Evolutionary conservation across 345 rosid species (phyloP).

Genomic region (Heritiera littoralis): DNA sequence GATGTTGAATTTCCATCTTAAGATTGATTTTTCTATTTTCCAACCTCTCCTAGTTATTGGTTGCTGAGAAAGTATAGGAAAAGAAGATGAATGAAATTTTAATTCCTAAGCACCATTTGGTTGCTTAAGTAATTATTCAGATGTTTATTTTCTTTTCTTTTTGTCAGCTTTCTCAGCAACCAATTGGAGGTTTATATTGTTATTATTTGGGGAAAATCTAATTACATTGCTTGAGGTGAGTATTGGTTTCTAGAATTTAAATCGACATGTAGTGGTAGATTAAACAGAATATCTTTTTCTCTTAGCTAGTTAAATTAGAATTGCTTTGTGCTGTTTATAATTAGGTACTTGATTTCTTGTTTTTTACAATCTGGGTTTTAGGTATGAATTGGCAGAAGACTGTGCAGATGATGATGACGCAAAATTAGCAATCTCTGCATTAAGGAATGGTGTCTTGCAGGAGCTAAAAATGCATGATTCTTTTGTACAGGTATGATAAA

Average conservation of each 20-base stretch:
- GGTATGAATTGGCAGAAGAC: constrained; percentile 86
- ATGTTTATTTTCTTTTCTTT: constrained; percentile 18
- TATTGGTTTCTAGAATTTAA: constrained; percentile 16
- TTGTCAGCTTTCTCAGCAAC: constrained; percentile 28
- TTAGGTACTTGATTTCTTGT: constrained; percentile 13
- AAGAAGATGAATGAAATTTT: constrained; percentile 12
- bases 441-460: constrained; percentile 70
- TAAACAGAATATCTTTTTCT: constrained; percentile 4
- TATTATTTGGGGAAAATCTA: constrained; percentile 24
- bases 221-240: constrained; percentile 18
- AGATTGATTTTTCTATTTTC: background rate
- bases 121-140: constrained; percentile 18
- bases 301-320: background rate
- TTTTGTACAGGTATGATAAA: constrained; percentile 54
- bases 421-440: constrained; percentile 58
- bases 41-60: constrained; percentile 7
- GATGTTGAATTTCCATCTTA: background rate
- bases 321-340: constrained; percentile 7
- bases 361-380: constrained; percentile 29
- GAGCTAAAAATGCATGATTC: constrained; percentile 82
- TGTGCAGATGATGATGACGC: constrained; percentile 98
- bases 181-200: constrained; percentile 22
- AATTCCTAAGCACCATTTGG: background rate
- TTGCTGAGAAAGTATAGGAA: constrained; percentile 21
- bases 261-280: background rate